Evolutionary conservation across 2,329 filamentous ascomycete genomes (phyloP).

Genomic region (Fusarium torreyae): DNA sequence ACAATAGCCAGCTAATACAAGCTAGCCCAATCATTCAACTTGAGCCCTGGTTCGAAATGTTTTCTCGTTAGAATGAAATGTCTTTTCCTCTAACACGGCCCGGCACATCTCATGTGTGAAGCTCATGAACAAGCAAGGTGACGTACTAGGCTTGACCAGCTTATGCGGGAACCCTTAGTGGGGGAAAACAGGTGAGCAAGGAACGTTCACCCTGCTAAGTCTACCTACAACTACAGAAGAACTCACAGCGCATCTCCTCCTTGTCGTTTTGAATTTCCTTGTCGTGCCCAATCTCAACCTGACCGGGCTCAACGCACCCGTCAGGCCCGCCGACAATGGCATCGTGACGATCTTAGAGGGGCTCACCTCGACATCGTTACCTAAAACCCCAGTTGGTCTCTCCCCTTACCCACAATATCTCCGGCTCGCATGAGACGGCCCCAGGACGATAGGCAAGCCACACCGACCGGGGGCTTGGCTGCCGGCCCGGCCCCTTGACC

Average conservation of each 20-base stretch:
- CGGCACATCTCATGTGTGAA: constrained; percentile 4
- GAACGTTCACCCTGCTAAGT: not conserved
- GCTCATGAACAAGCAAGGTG: constrained; percentile 12
- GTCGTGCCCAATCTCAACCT: constrained; percentile 39
- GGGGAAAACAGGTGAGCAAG: constrained; percentile 15
- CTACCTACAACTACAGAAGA: not conserved
- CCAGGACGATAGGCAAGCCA: constrained; percentile 12
- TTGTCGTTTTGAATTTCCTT: not conserved
- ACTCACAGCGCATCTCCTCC: not conserved
- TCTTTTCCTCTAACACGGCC: not conserved
- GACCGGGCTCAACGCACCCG: constrained; percentile 26
- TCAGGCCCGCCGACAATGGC: constrained; percentile 22
- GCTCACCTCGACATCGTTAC: constrained; percentile 37
- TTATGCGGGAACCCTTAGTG: constrained; percentile 7
- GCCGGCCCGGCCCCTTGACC: constrained; percentile 41
- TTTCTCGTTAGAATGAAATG: not conserved
- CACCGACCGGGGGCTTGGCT: constrained; percentile 38
- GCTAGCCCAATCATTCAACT: constrained; percentile 9
- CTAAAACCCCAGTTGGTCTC: constrained; percentile 32
- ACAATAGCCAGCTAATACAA: constrained; percentile 5
- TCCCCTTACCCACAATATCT: constrained; percentile 34
- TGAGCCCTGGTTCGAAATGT: not conserved
- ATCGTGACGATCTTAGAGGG: constrained; percentile 33
- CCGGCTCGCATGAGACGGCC: constrained; percentile 6
- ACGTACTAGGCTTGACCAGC: constrained; percentile 25